Conservation (phyloP, 768 basidiomycete genomes). For the Baorangia bicolor region DNA sequence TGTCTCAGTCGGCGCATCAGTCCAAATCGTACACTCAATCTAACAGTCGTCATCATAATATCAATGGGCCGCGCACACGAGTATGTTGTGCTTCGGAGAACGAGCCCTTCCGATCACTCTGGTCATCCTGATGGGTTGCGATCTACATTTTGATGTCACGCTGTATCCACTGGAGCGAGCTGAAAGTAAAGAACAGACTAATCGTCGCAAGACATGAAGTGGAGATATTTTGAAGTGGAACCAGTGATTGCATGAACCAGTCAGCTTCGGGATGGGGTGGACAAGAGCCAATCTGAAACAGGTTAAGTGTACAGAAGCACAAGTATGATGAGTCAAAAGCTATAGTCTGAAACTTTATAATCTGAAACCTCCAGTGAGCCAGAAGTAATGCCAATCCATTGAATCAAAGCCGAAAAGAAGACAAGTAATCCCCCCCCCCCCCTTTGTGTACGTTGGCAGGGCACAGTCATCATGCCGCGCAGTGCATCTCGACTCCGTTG, state of each 20-base stretch:
- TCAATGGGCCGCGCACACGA: background rate
- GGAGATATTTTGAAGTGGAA: background rate
- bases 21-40: background rate
- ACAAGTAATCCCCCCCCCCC: background rate
- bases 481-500: slow-evolving; percentile 23
- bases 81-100: background rate
- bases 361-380: no score
- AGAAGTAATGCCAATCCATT: background rate
- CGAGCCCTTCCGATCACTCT: background rate
- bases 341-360: no score
- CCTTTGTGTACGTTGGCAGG: no score
- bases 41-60: background rate
- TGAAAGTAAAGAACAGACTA: background rate
- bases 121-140: background rate
- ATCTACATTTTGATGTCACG: background rate
- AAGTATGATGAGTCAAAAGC: no score
- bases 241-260: no score
- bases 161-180: background rate
- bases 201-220: background rate
- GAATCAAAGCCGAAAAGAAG: no score
- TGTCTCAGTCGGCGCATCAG: no score
- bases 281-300: no score
- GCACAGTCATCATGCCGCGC: background rate
- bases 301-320: no score
- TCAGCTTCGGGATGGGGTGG: no score